Conservation (phyloP, 345 rosid genomes). For the Heritiera fomes region DNA sequence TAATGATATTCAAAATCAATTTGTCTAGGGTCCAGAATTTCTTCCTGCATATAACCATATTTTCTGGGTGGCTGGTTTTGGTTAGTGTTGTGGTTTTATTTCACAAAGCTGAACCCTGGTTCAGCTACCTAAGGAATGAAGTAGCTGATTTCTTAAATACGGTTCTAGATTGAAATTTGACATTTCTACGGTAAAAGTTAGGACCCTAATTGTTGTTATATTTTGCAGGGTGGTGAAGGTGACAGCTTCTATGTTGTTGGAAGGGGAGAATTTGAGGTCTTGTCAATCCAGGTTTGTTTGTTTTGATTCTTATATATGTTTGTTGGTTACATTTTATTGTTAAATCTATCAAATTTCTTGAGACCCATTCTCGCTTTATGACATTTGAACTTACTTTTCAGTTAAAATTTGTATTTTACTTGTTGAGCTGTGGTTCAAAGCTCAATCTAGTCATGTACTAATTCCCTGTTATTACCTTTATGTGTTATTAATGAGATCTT, state of each 20-base stretch:
- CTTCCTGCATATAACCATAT: background rate
- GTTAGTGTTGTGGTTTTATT: slow-evolving; percentile 14
- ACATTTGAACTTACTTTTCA: background rate
- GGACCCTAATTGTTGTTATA: slow-evolving; percentile 13
- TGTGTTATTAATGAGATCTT: slow-evolving; percentile 8
- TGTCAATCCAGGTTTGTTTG: slow-evolving; percentile 76
- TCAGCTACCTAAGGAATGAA: background rate
- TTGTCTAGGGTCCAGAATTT: background rate
- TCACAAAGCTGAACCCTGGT: slow-evolving; percentile 9
- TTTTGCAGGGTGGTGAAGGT: slow-evolving; percentile 93
- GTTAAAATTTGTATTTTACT: background rate
- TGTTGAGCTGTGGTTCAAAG: background rate
- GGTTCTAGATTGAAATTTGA: slow-evolving; percentile 22
- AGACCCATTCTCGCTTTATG: background rate
- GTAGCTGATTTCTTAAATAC: background rate
- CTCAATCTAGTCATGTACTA: background rate
- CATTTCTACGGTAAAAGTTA: slow-evolving; percentile 9
- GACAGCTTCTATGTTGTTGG: slow-evolving; percentile 98
- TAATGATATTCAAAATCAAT: background rate
- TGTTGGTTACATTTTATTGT: slow-evolving; percentile 16
- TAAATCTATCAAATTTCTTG: background rate
- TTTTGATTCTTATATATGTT: too few relatives aligned
- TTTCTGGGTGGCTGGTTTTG: slow-evolving; percentile 1
- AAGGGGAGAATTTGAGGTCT: slow-evolving; percentile 95
- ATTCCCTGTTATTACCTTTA: background rate